A percentile compares a stretch with the other conserved stretches of the same genome.
phyloP scores from a whole-genome alignment of 1,284 basidiomycete species.

The Naganishia sp. region DNA sequence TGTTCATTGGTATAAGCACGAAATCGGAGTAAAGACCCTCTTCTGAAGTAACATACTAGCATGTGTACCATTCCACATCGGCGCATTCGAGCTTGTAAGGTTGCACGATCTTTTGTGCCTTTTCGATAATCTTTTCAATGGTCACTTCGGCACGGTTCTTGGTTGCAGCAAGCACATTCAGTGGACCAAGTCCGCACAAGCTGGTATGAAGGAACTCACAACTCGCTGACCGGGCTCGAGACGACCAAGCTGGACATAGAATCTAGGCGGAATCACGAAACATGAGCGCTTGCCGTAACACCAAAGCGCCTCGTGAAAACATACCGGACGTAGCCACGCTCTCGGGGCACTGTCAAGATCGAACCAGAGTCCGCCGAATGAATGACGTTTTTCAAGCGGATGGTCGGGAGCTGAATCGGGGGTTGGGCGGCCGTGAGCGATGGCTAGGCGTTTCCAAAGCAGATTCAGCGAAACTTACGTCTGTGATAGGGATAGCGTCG shows the following conservation, averaged over 20 bases:
- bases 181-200: not conserved
- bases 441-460: not conserved
- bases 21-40: not conserved
- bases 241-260: conserved; percentile 38
- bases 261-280: not conserved
- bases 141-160: conserved; percentile 50
- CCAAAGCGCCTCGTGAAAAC: not conserved
- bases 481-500: conserved; percentile 37
- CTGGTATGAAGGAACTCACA: conserved; percentile 3
- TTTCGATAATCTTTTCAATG: conserved; percentile 61
- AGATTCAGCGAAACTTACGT: conserved; percentile 12
- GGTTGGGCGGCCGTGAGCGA: conserved; percentile 22
- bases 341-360: conserved; percentile 47
- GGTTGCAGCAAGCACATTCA: not conserved
- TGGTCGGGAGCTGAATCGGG: conserved; percentile 34
- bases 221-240: conserved; percentile 37
- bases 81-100: conserved; percentile 68
- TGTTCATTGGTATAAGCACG: conserved; percentile 16
- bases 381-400: conserved; percentile 45
- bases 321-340: conserved; percentile 41
- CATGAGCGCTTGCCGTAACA: no score
- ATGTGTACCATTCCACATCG: conserved; percentile 75
- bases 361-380: conserved; percentile 43
- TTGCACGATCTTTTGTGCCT: conserved; percentile 65
- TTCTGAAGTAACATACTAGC: conserved; percentile 60